Conservation (phyloP, 306 rosid species). For the Prunus salicina region DNA sequence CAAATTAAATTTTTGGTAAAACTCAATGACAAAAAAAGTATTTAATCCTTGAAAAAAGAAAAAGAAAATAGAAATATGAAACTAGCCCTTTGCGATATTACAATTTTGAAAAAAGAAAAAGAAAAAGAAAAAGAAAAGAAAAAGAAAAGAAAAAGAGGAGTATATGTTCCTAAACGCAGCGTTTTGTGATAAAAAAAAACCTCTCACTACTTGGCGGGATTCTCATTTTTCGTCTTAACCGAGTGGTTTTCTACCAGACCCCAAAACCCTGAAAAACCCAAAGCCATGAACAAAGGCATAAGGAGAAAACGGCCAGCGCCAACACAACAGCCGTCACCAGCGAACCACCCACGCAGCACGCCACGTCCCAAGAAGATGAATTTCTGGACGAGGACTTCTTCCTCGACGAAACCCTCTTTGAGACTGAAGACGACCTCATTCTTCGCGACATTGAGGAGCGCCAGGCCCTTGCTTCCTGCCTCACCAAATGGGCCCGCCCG, state of each 20-base stretch:
- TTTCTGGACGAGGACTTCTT: slow-evolving; percentile 85
- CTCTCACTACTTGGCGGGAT: too few relatives aligned
- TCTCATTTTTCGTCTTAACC: too few relatives aligned
- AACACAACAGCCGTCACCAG: slow-evolving; percentile 39
- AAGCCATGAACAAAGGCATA: slow-evolving; percentile 44
- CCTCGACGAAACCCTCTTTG: slow-evolving; percentile 71
- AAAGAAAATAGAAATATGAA: too few relatives aligned
- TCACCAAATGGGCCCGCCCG: slow-evolving; percentile 81
- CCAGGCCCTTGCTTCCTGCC: slow-evolving; percentile 61
- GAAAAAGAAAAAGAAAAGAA: too few relatives aligned
- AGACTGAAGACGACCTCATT: slow-evolving; percentile 68
- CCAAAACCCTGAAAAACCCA: not conserved
- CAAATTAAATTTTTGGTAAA: too few relatives aligned
- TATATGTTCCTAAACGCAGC: too few relatives aligned
- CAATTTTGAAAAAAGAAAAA: too few relatives aligned
- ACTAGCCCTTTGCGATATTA: too few relatives aligned
- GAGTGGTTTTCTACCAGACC: not conserved
- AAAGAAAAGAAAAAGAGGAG: too few relatives aligned
- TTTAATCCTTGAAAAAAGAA: too few relatives aligned
- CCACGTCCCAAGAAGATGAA: slow-evolving; percentile 66
- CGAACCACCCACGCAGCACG: slow-evolving; percentile 47
- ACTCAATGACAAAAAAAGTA: too few relatives aligned
- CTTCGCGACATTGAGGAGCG: slow-evolving; percentile 87
- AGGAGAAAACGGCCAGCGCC: slow-evolving; percentile 58
- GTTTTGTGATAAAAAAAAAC: too few relatives aligned